These are phyloP conservation scores for Aspergillus bombycis DNA, from an alignment of 2,329 filamentous ascomycete species.

Conservation along the genomic window DNA sequence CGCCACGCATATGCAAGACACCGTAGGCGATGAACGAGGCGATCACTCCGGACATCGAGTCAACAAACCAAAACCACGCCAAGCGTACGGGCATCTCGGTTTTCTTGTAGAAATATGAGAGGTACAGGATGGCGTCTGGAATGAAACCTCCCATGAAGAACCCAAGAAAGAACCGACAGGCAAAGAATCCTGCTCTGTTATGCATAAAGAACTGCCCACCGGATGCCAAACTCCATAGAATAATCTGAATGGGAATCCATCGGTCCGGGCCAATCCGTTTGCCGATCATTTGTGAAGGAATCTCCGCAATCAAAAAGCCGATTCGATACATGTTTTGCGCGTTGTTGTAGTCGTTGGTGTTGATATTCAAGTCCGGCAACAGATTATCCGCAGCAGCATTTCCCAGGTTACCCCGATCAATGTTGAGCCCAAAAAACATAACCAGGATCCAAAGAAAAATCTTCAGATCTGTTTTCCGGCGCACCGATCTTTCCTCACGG, in stretches of 20 bases:
- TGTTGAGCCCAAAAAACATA: constrained; percentile 47
- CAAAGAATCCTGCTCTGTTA: constrained; percentile 7
- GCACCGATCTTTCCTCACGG: constrained; percentile 28
- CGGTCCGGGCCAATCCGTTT: constrained; percentile 15
- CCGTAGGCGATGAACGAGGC: constrained; percentile 40
- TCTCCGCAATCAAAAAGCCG: constrained; percentile 13
- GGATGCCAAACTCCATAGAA: constrained; percentile 22
- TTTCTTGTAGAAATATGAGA: constrained; percentile 46
- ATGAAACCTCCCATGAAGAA: constrained; percentile 35
- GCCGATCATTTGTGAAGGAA: constrained; percentile 12
- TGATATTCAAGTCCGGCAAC: background rate
- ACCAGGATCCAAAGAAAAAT: constrained; percentile 48
- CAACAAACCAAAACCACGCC: constrained; percentile 42
- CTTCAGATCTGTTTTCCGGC: constrained; percentile 35
- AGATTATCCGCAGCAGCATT: background rate
- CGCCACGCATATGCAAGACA: constrained; percentile 44
- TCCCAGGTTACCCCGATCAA: constrained; percentile 30
- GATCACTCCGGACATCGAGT: constrained; percentile 36
- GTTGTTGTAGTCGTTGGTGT: constrained; percentile 24
- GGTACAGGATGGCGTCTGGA: constrained; percentile 44
- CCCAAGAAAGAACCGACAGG: constrained; percentile 9
- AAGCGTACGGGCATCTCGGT: constrained; percentile 39
- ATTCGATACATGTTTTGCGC: constrained; percentile 13
- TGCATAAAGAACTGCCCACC: constrained; percentile 44
- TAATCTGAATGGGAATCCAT: constrained; percentile 11